Percentiles rank a stretch among this genome's conserved stretches.
phyloP scores from a whole-genome alignment of 192 early-diverging fungal species.

The Coemansia sp. region DNA sequence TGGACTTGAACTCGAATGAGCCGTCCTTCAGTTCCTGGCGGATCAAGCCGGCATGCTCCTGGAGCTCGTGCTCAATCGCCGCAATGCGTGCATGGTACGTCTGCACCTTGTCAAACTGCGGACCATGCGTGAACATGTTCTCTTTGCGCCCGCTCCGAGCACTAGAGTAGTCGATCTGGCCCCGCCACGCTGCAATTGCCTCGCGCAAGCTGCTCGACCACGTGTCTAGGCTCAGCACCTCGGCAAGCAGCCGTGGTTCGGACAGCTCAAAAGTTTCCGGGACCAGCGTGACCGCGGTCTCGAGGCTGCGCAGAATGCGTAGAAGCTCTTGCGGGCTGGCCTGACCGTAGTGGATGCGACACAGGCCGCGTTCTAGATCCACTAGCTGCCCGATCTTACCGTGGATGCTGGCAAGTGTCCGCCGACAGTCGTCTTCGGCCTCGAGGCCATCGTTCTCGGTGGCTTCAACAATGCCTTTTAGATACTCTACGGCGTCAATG shows the following conservation, averaged over 20 bases:
- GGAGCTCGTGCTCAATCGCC: slow-evolving; percentile 56
- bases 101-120: slow-evolving; percentile 51
- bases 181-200: slow-evolving; percentile 31
- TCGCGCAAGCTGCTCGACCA: slow-evolving; percentile 37
- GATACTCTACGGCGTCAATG: slow-evolving; percentile 76
- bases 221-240: slow-evolving; percentile 33
- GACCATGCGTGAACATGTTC: slow-evolving; percentile 55
- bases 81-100: slow-evolving; percentile 50
- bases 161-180: slow-evolving; percentile 47
- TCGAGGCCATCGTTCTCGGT: slow-evolving; percentile 18
- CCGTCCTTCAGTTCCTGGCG: slow-evolving; percentile 47
- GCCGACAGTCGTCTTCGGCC: neutral
- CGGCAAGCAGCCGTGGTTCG: slow-evolving; percentile 25
- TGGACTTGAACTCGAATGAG: slow-evolving; percentile 56
- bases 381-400: slow-evolving; percentile 58
- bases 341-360: slow-evolving; percentile 78
- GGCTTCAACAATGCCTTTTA: slow-evolving; percentile 54
- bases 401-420: slow-evolving; percentile 38
- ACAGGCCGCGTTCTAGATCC: slow-evolving; percentile 90
- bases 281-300: slow-evolving; percentile 32
- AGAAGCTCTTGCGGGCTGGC: slow-evolving; percentile 83
- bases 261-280: slow-evolving; percentile 7
- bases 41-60: slow-evolving; percentile 51
- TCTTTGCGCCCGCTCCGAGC: slow-evolving; percentile 53
- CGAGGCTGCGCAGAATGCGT: slow-evolving; percentile 59